phyloP scores from a whole-genome alignment of 768 basidiomycete genomes.

The Hericium alpestre region DNA sequence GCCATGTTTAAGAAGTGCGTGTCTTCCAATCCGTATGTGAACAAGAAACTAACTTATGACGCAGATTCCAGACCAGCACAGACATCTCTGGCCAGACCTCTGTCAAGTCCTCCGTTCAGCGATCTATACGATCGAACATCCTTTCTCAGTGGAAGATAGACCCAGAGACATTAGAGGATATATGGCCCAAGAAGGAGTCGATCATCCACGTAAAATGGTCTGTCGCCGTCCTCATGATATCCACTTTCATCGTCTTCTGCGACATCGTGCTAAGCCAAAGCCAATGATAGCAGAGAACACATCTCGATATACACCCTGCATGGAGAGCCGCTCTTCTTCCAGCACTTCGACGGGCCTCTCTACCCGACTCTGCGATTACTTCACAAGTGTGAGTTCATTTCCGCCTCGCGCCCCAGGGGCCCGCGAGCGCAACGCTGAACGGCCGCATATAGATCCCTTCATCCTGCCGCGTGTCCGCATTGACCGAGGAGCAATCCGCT shows the following conservation, averaged over 20 bases:
- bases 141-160: constrained; percentile 79
- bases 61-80: constrained; percentile 58
- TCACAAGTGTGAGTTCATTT: constrained; percentile 66
- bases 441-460: constrained; percentile 59
- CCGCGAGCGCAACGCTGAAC: not conserved
- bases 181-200: constrained; percentile 99
- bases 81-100: constrained; percentile 87
- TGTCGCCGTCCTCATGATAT: constrained; percentile 16
- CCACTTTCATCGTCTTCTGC: not conserved
- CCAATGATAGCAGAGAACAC: constrained; percentile 74
- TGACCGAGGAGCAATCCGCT: constrained; percentile 96
- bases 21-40: not conserved
- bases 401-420: not conserved
- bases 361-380: constrained; percentile 82
- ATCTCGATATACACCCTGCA: constrained; percentile 87
- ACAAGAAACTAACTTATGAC: not conserved
- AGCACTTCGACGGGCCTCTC: constrained; percentile 91
- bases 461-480: constrained; percentile 81
- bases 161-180: constrained; percentile 71
- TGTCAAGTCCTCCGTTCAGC: constrained; percentile 87
- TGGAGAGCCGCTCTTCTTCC: constrained; percentile 84
- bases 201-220: constrained; percentile 92
- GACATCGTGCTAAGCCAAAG: constrained; percentile 1
- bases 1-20: constrained; percentile 74
- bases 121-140: constrained; percentile 71